Base-by-base conservation (phyloP, 495 filamentous ascomycete genomes). In the Aspergillus wentii region DNA sequence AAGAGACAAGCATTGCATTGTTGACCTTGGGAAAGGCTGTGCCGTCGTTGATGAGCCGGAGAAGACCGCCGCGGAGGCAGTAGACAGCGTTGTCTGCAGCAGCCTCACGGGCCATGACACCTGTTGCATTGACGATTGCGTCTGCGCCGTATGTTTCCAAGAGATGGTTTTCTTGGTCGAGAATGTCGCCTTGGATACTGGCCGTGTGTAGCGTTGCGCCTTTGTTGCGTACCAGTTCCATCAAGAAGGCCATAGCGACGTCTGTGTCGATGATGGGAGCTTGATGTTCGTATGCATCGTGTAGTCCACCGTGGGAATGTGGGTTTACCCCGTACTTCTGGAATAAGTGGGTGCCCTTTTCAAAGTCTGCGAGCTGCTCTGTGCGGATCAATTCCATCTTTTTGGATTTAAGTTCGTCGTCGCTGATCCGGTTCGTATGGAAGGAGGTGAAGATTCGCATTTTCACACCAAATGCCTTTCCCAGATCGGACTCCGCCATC, bases 201-300 rank as follows among this genome's bases (percentile, higher is more conserved):
- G 59, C 55, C 1, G 63, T 69, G n/a, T 62, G 42, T 11, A 72
- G 37, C 14, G 38, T 51, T 11, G 64, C 68, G 16, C 72, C 72
- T 40, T 76, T 76, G 21, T 33, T 34, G 29, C 61, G 30, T n/a
- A 74, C 67, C 2, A 75, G 57, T 18, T 43, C 35, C 38, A 51
- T 68, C 33, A 75, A 46, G 53, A 61, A 74, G 6, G 26, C 32
- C 69, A 73, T 74, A 14, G 61, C 63, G 26, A 52, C 48, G 40
- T 74, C 69, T n/a, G 71, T 74, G 41, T 75, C 70, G 45, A 76
- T 71, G 31, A 75, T 49, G 3, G 68, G 71, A 5, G 70, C 57
- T 29, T 64, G 45, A 38, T 66, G 51, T 44, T 72, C 58, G 35
- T 71, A 74, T 8, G 71, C 71, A 38, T 75, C 69, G 11, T 68